phyloP scores from a whole-genome alignment of 139 green algal genomes.

The Deuterostichococcus epilithicus region DNA sequence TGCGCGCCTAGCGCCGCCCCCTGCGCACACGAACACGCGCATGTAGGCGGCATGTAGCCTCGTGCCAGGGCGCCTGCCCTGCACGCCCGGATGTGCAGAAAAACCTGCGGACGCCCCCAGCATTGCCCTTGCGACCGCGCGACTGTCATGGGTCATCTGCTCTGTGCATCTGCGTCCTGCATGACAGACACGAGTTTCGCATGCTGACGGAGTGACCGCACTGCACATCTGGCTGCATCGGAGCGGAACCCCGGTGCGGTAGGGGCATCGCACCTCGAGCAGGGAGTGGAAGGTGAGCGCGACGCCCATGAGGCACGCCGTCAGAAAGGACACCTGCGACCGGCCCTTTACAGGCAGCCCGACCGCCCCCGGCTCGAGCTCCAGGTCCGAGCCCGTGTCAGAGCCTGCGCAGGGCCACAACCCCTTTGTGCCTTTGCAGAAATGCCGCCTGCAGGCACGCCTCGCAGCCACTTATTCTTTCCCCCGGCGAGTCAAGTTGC shows the following conservation, averaged over 20 bases:
- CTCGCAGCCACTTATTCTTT: too few relatives aligned
- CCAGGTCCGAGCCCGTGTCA: not conserved
- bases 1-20: conserved; percentile 75
- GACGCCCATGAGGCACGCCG: conserved; percentile 64
- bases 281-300: conserved; percentile 79
- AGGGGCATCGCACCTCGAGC: conserved; percentile 58
- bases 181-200: too few relatives aligned
- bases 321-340: conserved; percentile 54
- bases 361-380: not conserved
- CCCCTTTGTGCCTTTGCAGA: not conserved
- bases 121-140: too few relatives aligned
- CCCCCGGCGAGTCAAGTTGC: too few relatives aligned
- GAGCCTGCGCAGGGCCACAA: not conserved
- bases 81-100: too few relatives aligned
- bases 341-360: not conserved
- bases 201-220: too few relatives aligned
- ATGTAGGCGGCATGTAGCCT: not conserved
- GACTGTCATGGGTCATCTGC: too few relatives aligned
- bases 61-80: not conserved
- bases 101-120: too few relatives aligned
- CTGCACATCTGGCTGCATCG: too few relatives aligned
- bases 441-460: not conserved
- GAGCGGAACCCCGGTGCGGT: too few relatives aligned
- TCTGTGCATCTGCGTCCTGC: not conserved
- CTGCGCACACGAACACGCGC: not conserved